Evolutionary conservation across 2,329 filamentous ascomycete genomes (phyloP), one percentile per base, ranked within the genome.

Genomic region (Neospermospora avenae): DNA sequence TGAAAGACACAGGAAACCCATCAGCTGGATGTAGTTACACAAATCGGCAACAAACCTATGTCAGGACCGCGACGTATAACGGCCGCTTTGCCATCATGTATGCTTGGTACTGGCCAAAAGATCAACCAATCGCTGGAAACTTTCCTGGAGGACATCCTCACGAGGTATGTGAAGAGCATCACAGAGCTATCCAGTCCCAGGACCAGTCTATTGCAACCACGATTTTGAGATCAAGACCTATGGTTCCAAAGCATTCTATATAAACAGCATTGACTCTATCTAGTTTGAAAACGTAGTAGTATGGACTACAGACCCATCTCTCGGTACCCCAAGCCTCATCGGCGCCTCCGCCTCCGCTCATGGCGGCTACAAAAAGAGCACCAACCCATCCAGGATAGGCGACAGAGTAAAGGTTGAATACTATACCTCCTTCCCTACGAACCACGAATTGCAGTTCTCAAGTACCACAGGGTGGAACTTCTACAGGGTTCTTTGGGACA

Each of bases 201-300:
- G n/a, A n/a, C n/a, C n/a, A n/a, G n/a, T n/a, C n/a, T n/a, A n/a
- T n/a, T n/a, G n/a, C n/a, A n/a, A n/a, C n/a, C n/a, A n/a, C n/a
- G n/a, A n/a, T n/a, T n/a, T n/a, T n/a, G n/a, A n/a, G n/a, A n/a
- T n/a, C n/a, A n/a, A n/a, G n/a, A n/a, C n/a, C n/a, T n/a, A n/a
- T n/a, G n/a, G n/a, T n/a, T n/a, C n/a, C n/a, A n/a, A n/a, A n/a
- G n/a, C n/a, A n/a, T n/a, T n/a, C n/a, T n/a, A n/a, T n/a, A n/a
- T n/a, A n/a, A n/a, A n/a, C n/a, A n/a, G n/a, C n/a, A n/a, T n/a
- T n/a, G n/a, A n/a, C n/a, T n/a, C n/a, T n/a, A n/a, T n/a, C n/a
- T n/a, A n/a, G n/a, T 77, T 75, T 75, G 75, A 77, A 63, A 71
- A 67, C 53, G 68, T 77, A 2, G 66, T 77, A 14, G 70, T 67